Base-by-base conservation (phyloP, 2,329 filamentous ascomycete species). In the Uncinocarpus reesii region DNA sequence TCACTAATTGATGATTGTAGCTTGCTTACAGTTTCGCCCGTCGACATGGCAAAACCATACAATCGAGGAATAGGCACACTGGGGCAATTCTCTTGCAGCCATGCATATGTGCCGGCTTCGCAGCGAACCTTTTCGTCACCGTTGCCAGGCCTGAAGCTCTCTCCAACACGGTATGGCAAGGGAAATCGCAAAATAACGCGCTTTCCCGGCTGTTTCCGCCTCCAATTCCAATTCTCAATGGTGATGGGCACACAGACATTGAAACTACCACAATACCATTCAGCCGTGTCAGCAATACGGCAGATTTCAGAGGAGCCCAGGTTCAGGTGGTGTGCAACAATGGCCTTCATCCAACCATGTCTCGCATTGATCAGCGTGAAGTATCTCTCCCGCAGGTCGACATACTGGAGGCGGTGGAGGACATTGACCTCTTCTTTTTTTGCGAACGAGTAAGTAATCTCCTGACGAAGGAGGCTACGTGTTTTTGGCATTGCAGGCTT, bases 341-440 rank as follows among this genome's bases (percentile, higher is more conserved):
- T 31, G 23, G 55, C 46, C 18, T 52, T 38, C 6, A 55, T 52
- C 35, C 41, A 49, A 15, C 23, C 21, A 2, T 26, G 48, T 23
- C 36, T 51, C 15, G 41, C 10, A n/a, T 46, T 26, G 15, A 53
- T 23, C 2, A 31, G 18, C 2, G 36, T 18, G 18, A 47, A 49
- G 28, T 51, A 52, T 10, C 31, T 28, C 41, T 21, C 26, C 45
- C 42, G 44, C 48, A 57, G 49, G 11, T 56, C 49, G 20, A 36
- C 20, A 51, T 46, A 44, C 54, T 35, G 32, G n/a, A 60, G 50
- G n/a, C 53, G 35, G 46, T 59, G 56, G 36, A 59, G 56, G 37
- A 61, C 55, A 45, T 59, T 59, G 8, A 47, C 38, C 13, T 58
- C 58, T 28, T 53, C 7, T 24, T 57, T 40, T 38, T 57, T 55